Base-by-base conservation (phyloP, 192 early-diverging fungal species). In the Umbelopsis sp. region DNA sequence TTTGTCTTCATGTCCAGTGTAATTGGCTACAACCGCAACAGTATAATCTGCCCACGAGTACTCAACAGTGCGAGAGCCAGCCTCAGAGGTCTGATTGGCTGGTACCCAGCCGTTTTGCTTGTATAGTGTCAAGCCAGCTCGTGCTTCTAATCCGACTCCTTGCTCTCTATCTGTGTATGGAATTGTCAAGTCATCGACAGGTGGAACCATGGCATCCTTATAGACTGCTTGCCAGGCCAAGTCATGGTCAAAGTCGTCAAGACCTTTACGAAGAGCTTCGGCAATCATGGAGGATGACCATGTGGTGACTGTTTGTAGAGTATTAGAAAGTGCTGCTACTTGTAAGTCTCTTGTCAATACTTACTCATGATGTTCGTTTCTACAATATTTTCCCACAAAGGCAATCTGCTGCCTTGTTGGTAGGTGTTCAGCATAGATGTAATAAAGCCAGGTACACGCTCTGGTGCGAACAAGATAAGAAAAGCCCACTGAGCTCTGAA, bases 401-500 rank as follows among this genome's bases (percentile, higher is more conserved):
- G 55, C 4, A 61, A 25, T 35, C 55, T 27, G 12, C 55, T 18
- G 12, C 27, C 13, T 61, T 61, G 27, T 35, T 61, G 12, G 7
- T 35, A 61, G 27, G 55, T 61, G 8, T 61, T 25, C 2, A 61
- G 55, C 55, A 61, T 61, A 16, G 55, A 61, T 5, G 55, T 61
- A 16, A 61, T 61, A 25, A 61, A 35, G 1, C 55, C 55, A 33
- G 55, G 55, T 15, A 61, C 55, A 8, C 55, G 25, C 16, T 61
- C 55, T 4, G 55, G 55, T 7, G 55, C 55, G 30, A 61, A 61
- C 30, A 61, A 37, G 11, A 61, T 61, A 7, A 61, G 27, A 13
- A 61, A 61, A 8, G 55, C 55, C 55, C 55, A 61, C 15, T 61
- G 27, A 35, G 55, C 55, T 35, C 55, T 61, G 13, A 61, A 61